Evolutionary conservation across 192 early-diverging fungal species (phyloP).

Genomic region (Cetraspora pellucida): DNA sequence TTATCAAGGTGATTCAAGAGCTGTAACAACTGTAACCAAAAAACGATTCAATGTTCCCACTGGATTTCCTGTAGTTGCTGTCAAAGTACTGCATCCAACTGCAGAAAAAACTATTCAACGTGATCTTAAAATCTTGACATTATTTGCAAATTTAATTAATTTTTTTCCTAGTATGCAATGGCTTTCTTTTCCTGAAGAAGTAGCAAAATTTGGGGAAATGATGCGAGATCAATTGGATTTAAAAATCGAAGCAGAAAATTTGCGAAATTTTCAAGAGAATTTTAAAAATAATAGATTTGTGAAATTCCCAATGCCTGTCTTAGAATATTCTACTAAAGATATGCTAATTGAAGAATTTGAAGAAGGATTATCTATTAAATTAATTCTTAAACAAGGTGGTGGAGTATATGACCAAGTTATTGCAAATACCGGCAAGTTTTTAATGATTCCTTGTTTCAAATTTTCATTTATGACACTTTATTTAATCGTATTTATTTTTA

Average conservation of each 20-base stretch:
- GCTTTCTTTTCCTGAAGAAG: conserved; percentile 90
- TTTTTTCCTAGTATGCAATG: conserved; percentile 79
- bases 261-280: conserved; percentile 61
- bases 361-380: conserved; percentile 73
- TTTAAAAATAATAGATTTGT: conserved; percentile 57
- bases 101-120: conserved; percentile 67
- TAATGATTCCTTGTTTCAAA: conserved; percentile 25
- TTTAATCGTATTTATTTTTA: not conserved
- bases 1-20: too few relatives aligned
- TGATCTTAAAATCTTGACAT: conserved; percentile 83
- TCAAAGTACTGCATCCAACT: conserved; percentile 92
- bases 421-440: conserved; percentile 71
- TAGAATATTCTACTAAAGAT: conserved; percentile 52
- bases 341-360: conserved; percentile 87
- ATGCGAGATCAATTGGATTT: conserved; percentile 91
- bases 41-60: not conserved
- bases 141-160: conserved; percentile 65
- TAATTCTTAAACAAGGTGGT: conserved; percentile 68
- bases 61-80: conserved; percentile 54
- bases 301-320: conserved; percentile 71
- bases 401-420: conserved; percentile 74
- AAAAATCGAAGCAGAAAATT: conserved; percentile 74
- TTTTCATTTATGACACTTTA: not conserved
- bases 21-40: not conserved
- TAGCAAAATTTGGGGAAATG: conserved; percentile 85